Base-by-base conservation (phyloP, 2,329 filamentous ascomycete genomes). In the Huntiella savannae region DNA sequence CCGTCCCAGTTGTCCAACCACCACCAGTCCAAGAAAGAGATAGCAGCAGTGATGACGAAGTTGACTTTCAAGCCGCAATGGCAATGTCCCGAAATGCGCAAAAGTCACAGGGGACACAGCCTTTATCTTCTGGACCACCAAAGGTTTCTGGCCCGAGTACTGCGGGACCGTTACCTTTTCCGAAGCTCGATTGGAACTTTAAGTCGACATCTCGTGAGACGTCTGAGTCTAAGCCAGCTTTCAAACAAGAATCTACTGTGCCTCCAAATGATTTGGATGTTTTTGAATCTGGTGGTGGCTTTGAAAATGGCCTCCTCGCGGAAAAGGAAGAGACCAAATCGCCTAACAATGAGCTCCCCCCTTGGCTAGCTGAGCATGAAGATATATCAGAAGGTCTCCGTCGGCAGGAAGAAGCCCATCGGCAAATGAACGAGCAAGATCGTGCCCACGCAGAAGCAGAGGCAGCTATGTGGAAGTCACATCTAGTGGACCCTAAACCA, bases 81-180 rank as follows among this genome's bases (percentile, higher is more conserved):
- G 77, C 78, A 7, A 35, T 49, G 28, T 47, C 39, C 15, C 37
- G 52, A 75, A 76, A 53, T n/a, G 33, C 47, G 4, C 47, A 49
- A 16, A 19, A 49, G 36, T 22, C 4, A 33, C 41, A 44, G 12
- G 22, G 22, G 22, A 28, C 7, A 28, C 22, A 28, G 8, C 22
- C 22, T 28, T 19, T 32, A 15, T 32, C 17, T 12, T 36, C 32
- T n/a, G 44, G 28, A n/a, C 40, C 42, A 4, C 40, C 48, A n/a
- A 39, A 39, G 32, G 33, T 32, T 33, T 33, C 22, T 43, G 17
- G 2, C 32, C 13, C 28, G 68, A 74, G 0, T 75, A 93, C 56
- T 17, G 74, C 75, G 52, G 88, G 88, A 0, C 85, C 87, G 0
- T 61, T 98, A 4, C 91, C 91, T 0, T 98, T 98, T 56, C 86